Base-by-base conservation (phyloP, 768 basidiomycete species). In the Hygrophorus russula region DNA sequence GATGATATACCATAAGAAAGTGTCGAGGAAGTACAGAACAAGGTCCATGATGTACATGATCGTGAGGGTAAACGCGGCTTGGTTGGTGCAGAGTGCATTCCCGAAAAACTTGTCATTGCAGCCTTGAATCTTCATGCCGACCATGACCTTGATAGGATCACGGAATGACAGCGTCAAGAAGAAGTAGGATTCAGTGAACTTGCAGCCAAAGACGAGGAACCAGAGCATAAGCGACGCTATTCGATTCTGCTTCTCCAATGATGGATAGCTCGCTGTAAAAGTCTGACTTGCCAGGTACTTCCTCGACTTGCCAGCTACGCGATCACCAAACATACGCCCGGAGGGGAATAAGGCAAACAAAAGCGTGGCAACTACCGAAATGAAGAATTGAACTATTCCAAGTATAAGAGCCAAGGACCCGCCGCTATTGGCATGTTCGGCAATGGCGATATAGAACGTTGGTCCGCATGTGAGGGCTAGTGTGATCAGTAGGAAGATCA, bases 21-120 rank as follows among this genome's bases (percentile, higher is more conserved):
- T 99, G 67, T 99, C 96, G 63, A 99, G 71, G 77, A 98, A 99
- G 76, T 89, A 99, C 36, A 99, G 76, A 41, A 84, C 79, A 37
- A 99, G 67, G 58, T 98, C 96, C 94, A 98, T 97, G 69, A 96
- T 68, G 59, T 92, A 98, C 94, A 97, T 99, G 70, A 97, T 85
- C 44, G 96, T 79, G 57, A 99, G 64, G 7, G 94, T 84, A 64
- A 98, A 97, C 3, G 87, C 88, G 1, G 92, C 87, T 52, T 99
- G 96, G 59, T 97, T 93, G 38, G 70, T 67, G 65, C 96, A 99
- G 12, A 99, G 74, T 7, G 68, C 70, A 52, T 71, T 69, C 12
- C 92, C 93, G 48, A 97, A 91, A 61, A 76, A 79, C 60, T 77
- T 82, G 70, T 96, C 92, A 40, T 54, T 70, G 64, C 96, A 99